Evolutionary conservation across 2,329 filamentous ascomycete genomes (phyloP), one percentile per base, ranked within the genome.

Genomic region (Juglanconis oblonga): DNA sequence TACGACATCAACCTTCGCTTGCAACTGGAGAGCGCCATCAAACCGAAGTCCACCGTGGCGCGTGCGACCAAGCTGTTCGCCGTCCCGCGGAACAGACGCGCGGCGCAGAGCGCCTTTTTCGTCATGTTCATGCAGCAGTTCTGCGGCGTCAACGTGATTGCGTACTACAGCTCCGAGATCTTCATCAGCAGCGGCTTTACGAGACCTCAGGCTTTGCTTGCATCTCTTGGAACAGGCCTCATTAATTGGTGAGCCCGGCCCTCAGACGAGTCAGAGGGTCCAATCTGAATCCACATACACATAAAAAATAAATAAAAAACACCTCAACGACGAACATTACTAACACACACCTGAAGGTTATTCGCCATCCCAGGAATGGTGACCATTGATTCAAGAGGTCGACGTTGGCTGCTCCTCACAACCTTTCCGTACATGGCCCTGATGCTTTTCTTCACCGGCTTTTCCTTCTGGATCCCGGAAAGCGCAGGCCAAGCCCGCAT

Each of bases 81-180:
- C 10, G 81, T 91, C 59, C 86, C 88, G 2, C 83, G 89, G 52
- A 78, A 89, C 9, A 83, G 87, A 13, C 82, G 88, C 48, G 91
- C 92, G 3, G 92, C 87, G 2, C 79, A 90, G 40, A 91, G 91
- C 4, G 88, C 90, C 0, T 89, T 87, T 65, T 85, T 86, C 1
- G 89, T 94, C 65, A 95, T 96, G 91, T 86, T 89, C 67, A 86
- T 85, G 1, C 87, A 90, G 72, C 58, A 59, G 29, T 49, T 59
- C 33, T 55, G 44, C 14, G 58, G 58, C 35, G 52, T 59, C 38
- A 59, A 59, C 52, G 45, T 55, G 35, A 55, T 59, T 36, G 74
- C 79, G 2, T 82, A 82, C 59, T 83, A 83, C 65, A 77, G 73
- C 3, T 77, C 76, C 0, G 81, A 77, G 0, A 79, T 82, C 54